Conservation (phyloP, 2,329 filamentous ascomycete species). For the Talaromyces sp. region DNA sequence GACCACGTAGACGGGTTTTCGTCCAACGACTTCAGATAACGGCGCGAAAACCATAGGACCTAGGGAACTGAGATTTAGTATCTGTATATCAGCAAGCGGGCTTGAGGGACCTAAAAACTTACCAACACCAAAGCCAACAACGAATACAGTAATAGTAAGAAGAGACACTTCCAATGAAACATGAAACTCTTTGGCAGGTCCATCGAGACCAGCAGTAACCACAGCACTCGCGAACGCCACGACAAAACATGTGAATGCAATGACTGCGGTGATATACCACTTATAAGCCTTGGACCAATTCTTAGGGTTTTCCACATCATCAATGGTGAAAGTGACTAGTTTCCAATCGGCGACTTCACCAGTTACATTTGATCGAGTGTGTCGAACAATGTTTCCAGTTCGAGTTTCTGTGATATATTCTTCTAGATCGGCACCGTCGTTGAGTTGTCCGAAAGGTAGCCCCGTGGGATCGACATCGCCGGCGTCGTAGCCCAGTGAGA, state of each 20-base stretch:
- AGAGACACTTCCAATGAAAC: constrained; percentile 71
- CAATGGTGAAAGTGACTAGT: constrained; percentile 66
- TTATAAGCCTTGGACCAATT: constrained; percentile 77
- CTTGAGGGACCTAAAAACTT: constrained; percentile 23
- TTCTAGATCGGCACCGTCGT: constrained; percentile 54
- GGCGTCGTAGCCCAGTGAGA: constrained; percentile 15
- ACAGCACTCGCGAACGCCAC: constrained; percentile 70
- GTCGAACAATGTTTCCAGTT: constrained; percentile 59
- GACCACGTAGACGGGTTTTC: constrained; percentile 65
- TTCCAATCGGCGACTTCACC: constrained; percentile 55
- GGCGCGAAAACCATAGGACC: constrained; percentile 78
- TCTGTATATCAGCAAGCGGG: neutral
- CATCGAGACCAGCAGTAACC: constrained; percentile 70
- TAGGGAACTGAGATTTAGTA: constrained; percentile 23
- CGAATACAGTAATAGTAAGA: constrained; percentile 70
- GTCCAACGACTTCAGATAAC: constrained; percentile 69
- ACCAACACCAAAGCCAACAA: constrained; percentile 77
- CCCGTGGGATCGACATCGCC: constrained; percentile 15
- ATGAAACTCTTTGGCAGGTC: constrained; percentile 60
- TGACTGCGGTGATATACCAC: constrained; percentile 83
- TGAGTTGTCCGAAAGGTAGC: constrained; percentile 9
- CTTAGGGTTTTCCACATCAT: constrained; percentile 76
- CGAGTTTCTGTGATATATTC: constrained; percentile 65
- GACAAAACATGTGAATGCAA: constrained; percentile 71
- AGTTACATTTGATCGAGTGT: constrained; percentile 53